Conservation (phyloP, 176 grass and related monocot genomes). For the Avena sativa region DNA sequence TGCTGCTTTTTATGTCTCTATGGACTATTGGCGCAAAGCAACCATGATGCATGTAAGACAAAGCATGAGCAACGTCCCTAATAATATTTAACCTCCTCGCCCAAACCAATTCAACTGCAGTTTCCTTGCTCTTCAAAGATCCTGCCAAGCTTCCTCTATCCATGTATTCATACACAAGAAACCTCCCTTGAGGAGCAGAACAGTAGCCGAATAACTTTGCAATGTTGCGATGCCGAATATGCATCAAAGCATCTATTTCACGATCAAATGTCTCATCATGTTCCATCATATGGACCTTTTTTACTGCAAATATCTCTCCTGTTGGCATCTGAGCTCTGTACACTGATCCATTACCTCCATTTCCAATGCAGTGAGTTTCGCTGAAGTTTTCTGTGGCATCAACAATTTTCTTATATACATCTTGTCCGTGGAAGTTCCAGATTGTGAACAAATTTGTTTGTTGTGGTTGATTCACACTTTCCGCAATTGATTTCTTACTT, state of each 20-base stretch:
- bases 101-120: background rate
- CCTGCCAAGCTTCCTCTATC: background rate
- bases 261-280: background rate
- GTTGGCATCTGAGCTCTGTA: background rate
- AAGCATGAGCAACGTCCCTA: background rate
- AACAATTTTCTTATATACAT: background rate
- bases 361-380: background rate
- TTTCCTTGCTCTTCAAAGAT: background rate
- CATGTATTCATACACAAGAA: background rate
- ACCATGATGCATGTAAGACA: background rate
- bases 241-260: background rate
- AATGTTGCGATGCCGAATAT: background rate
- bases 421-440: background rate
- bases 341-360: background rate
- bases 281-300: background rate
- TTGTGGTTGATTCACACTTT: background rate
- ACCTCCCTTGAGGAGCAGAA: background rate
- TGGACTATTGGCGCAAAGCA: background rate
- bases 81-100: background rate
- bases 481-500: background rate
- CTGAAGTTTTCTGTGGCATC: background rate
- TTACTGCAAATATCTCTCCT: constrained; percentile 5
- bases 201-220: background rate
- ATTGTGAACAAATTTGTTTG: background rate
- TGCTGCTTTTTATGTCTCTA: background rate